These are phyloP conservation scores for Hapsidospora chrysogenum DNA, from an alignment of 495 filamentous ascomycete genomes.

Conservation along the genomic window DNA sequence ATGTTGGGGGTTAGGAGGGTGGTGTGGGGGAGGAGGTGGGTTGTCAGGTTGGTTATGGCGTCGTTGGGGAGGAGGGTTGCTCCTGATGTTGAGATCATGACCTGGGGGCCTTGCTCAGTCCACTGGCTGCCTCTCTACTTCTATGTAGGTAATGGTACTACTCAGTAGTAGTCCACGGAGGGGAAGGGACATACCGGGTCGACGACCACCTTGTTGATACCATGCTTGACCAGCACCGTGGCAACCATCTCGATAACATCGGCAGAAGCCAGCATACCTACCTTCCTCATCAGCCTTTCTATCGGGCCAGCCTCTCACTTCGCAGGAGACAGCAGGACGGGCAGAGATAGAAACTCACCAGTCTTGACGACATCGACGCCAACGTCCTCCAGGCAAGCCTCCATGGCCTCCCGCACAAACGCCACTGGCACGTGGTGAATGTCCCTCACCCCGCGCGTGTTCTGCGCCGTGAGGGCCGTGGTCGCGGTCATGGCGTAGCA, in stretches of 20 bases:
- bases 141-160: neutral
- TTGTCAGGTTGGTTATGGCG: constrained; percentile 47
- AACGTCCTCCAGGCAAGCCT: constrained; percentile 67
- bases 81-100: constrained; percentile 86
- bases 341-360: constrained; percentile 33
- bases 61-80: constrained; percentile 53
- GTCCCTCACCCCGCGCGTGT: constrained; percentile 66
- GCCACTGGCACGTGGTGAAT: constrained; percentile 65
- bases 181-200: constrained; percentile 50
- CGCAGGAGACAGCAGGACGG: too few species aligned
- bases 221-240: constrained; percentile 41
- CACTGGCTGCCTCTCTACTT: too few species aligned
- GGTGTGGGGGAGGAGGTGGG: constrained; percentile 53
- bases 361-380: constrained; percentile 83
- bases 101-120: constrained; percentile 38
- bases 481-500: constrained; percentile 96
- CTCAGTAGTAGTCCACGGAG: neutral
- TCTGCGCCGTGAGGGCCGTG: constrained; percentile 87
- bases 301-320: too few species aligned
- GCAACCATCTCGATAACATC: constrained; percentile 63
- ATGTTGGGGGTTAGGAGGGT: constrained; percentile 84
- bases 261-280: constrained; percentile 81
- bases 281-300: too few species aligned
- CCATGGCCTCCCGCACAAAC: constrained; percentile 73
- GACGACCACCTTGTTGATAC: constrained; percentile 48